Conservation (phyloP, 495 filamentous ascomycete species). For the Penicillium subrubescens region DNA sequence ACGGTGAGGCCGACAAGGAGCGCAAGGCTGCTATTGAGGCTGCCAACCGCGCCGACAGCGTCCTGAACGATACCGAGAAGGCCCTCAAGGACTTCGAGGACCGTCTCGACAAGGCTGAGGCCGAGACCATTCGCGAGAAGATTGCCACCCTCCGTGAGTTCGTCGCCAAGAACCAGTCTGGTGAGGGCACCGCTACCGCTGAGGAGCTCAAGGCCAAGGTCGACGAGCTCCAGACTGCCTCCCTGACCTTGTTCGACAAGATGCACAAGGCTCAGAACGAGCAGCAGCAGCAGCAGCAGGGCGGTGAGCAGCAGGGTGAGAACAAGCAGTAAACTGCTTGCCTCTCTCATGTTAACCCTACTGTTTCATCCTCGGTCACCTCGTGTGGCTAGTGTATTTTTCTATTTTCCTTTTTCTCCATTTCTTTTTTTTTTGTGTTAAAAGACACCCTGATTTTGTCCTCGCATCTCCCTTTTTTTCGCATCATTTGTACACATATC, state of each 20-base stretch:
- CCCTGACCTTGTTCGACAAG: constrained; percentile 98
- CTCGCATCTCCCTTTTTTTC: constrained; percentile 31
- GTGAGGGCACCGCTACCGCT: constrained; percentile 80
- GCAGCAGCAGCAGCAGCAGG: constrained; percentile 57
- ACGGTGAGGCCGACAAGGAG: constrained; percentile 92
- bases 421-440: constrained; percentile 19
- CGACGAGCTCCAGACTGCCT: constrained; percentile 93
- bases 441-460: constrained; percentile 31
- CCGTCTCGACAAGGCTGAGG: constrained; percentile 95
- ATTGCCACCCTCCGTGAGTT: constrained; percentile 86
- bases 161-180: constrained; percentile 91
- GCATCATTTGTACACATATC: constrained; percentile 50
- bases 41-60: constrained; percentile 95
- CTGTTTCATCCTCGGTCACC: constrained; percentile 3
- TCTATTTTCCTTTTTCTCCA: constrained; percentile 27
- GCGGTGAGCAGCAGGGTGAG: constrained; percentile 68
- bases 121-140: constrained; percentile 90
- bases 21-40: constrained; percentile 93
- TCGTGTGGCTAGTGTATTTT: constrained; percentile 33
- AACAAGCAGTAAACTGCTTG: constrained; percentile 70
- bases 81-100: constrained; percentile 95
- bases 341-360: constrained; percentile 3
- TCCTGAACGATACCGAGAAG: constrained; percentile 97
- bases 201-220: constrained; percentile 97
- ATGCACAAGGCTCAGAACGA: constrained; percentile 95